Percentiles rank a stretch among this genome's conserved stretches.
These are phyloP conservation scores for Suillus subalutaceus DNA, from an alignment of 768 basidiomycete species.

Conservation along the genomic window DNA sequence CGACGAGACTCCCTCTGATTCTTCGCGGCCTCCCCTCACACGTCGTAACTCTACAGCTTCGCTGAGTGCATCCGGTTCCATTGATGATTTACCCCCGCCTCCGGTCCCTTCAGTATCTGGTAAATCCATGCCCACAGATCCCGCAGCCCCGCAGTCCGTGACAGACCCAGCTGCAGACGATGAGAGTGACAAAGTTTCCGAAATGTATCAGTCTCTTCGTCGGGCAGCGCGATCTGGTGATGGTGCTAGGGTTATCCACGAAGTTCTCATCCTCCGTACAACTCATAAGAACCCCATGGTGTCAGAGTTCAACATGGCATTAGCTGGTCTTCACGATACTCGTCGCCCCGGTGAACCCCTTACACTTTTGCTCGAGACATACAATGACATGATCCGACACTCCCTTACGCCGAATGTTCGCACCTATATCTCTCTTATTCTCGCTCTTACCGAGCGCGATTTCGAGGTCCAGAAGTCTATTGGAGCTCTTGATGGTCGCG, in stretches of 20 bases:
- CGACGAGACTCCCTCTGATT: slow-evolving; percentile 20
- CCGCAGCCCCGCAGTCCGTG: slow-evolving; percentile 32
- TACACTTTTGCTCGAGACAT: slow-evolving; percentile 60
- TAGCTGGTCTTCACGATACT: slow-evolving; percentile 53
- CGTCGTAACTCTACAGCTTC: slow-evolving; percentile 55
- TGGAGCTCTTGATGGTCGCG: slow-evolving; percentile 43
- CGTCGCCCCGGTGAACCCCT: slow-evolving; percentile 57
- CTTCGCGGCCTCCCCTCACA: slow-evolving; percentile 35
- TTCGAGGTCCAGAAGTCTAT: slow-evolving; percentile 57
- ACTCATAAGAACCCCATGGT: slow-evolving; percentile 38
- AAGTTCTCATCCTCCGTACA: slow-evolving; percentile 20
- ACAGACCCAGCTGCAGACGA: slow-evolving; percentile 24
- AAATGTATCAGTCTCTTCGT: slow-evolving; percentile 23
- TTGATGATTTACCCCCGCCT: slow-evolving; percentile 23
- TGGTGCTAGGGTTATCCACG: slow-evolving; percentile 35
- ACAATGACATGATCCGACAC: slow-evolving; percentile 68
- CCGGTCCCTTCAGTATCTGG: slow-evolving; percentile 16
- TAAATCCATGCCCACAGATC: slow-evolving; percentile 18
- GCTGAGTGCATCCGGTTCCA: slow-evolving; percentile 25
- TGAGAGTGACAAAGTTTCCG: slow-evolving; percentile 9
- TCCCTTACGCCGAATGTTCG: slow-evolving; percentile 61
- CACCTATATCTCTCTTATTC: slow-evolving; percentile 67
- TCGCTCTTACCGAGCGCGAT: slow-evolving; percentile 67
- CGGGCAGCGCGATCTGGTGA: slow-evolving; percentile 29
- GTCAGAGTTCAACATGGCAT: slow-evolving; percentile 63